Evolutionary conservation across 192 early-diverging fungal species (phyloP), one percentile per base, ranked within the genome.

Genomic region (Coemansia javaensis): DNA sequence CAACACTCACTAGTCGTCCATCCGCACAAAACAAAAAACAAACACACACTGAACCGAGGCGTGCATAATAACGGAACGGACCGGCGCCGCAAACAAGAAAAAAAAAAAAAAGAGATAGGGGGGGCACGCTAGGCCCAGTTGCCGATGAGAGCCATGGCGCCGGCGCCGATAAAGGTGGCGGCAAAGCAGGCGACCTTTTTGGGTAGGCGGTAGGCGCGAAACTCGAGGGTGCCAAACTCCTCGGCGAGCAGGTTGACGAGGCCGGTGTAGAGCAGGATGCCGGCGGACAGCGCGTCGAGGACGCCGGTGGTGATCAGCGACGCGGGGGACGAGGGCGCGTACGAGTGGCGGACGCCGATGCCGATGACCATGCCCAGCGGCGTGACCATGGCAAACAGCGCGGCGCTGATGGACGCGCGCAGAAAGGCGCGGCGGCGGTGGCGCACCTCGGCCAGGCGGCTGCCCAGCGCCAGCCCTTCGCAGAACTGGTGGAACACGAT

Each of bases 191-290:
- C 35, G 9, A 63, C 36, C 37, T 86, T 78, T 15, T 50, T 24
- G 1, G 8, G 7, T 1, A 37, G 36, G 6, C 68, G 31, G 7
- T 56, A 43, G 6, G 59, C 63, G 8, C 60, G 50, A 43, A 89
- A 90, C 5, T 59, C 48, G 4, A 39, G 24, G 23, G 77, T 56
- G 6, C 79, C 80, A 47, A 92, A 77, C 50, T 92, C 88, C 17
- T 77, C 66, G 5, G 80, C 76, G 44, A 93, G 82, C 39, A 93
- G 57, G 37, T 89, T 82, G 18, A 84, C 83, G 31, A 87, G 66
- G 2, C 86, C 80, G 38, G 78, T 85, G 64, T 93, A 91, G 12
- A 92, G 53, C 18, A 94, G 57, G 20, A 93, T 91, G 11, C 91
- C 90, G 0, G 89, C 85, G 2, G 86, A 87, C 23, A 91, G 30